phyloP scores from a whole-genome alignment of 805 yeast genomes.

The Kluyveromyces aestuarii region DNA sequence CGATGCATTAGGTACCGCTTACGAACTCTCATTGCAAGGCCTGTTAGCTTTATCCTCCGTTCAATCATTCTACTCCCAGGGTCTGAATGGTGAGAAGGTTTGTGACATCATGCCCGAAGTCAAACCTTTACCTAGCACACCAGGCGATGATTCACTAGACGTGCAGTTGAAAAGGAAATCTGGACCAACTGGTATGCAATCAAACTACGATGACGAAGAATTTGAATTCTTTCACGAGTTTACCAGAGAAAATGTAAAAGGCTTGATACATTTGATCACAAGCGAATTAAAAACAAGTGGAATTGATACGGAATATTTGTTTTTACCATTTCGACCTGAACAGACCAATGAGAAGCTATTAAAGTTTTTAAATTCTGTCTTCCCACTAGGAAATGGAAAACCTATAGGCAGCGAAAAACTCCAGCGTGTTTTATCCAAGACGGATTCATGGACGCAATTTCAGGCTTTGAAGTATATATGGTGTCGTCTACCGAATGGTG shows the following conservation, averaged over 20 bases:
- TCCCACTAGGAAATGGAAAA: conserved; percentile 45
- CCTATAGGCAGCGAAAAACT: conserved; percentile 37
- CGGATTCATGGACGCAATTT: conserved; percentile 64
- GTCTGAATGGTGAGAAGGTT: not conserved
- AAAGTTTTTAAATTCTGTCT: conserved; percentile 44
- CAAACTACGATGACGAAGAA: conserved; percentile 19
- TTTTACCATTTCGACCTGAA: conserved; percentile 71
- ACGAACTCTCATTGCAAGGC: too few species aligned
- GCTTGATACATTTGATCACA: conserved; percentile 61
- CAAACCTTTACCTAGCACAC: conserved; percentile 8
- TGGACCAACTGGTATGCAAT: not conserved
- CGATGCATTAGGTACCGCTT: not conserved
- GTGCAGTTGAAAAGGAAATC: not conserved
- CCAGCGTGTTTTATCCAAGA: conserved; percentile 34
- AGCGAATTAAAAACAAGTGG: conserved; percentile 64
- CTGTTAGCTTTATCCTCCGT: too few species aligned
- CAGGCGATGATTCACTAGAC: not conserved
- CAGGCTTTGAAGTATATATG: conserved; percentile 75
- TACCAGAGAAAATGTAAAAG: conserved; percentile 56
- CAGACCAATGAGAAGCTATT: conserved; percentile 53
- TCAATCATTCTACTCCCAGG: not conserved
- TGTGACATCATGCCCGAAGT: conserved; percentile 4
- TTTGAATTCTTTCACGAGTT: conserved; percentile 38
- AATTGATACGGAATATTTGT: conserved; percentile 59
- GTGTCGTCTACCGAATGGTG: conserved; percentile 74